These are phyloP conservation scores for Nicotiana tabacum DNA, from an alignment of 257 asterid species.

Conservation along the genomic window DNA sequence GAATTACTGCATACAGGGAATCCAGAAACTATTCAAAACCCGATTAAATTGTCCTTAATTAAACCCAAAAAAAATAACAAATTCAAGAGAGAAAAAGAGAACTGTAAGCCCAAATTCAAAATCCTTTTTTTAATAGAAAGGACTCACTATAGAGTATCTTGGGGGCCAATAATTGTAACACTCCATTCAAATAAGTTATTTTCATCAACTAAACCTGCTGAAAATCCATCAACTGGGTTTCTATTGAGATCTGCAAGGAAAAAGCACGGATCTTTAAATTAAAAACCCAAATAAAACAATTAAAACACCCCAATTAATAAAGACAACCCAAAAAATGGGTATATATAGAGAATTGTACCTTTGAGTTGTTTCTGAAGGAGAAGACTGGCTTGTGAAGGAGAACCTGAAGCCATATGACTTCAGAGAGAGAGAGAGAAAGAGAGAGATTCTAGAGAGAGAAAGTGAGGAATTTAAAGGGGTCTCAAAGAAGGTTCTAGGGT, in stretches of 20 bases:
- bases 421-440: neutral
- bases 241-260: conserved; percentile 71
- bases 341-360: conserved; percentile 33
- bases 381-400: conserved; percentile 81
- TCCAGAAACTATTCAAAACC: neutral
- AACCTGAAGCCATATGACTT: conserved; percentile 59
- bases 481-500: conserved; percentile 27
- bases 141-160: conserved; percentile 87
- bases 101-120: neutral
- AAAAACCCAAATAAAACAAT: neutral
- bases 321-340: conserved; percentile 12
- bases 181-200: conserved; percentile 90
- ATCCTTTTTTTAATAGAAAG: neutral
- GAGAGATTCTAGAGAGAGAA: conserved; percentile 10
- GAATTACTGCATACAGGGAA: neutral
- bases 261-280: conserved; percentile 39
- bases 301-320: conserved; percentile 12
- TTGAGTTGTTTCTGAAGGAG: conserved; percentile 95
- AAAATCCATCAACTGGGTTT: conserved; percentile 93
- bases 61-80: neutral
- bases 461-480: conserved; percentile 7
- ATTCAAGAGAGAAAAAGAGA: neutral
- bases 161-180: conserved; percentile 95
- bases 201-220: conserved; percentile 93
- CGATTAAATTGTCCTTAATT: too few species aligned